Evolutionary conservation across 169 alveolate species (phyloP).

Genomic region (Cryptosporidium felis): DNA sequence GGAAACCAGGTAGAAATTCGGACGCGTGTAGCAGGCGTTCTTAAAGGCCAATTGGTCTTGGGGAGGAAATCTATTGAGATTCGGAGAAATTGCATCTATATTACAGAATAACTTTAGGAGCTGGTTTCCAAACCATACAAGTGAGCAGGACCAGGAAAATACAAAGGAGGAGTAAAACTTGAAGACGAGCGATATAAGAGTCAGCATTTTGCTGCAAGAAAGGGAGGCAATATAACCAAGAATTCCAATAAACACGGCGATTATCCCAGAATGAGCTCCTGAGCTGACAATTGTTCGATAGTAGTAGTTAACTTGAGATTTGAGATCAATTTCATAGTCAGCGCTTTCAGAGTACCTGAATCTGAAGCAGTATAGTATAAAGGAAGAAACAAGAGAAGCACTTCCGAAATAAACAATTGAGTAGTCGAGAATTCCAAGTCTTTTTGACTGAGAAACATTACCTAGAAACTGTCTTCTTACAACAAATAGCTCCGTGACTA

Average conservation of each 20-base stretch:
- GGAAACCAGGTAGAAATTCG: slow-evolving; percentile 27
- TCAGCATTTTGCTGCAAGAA: slow-evolving; percentile 62
- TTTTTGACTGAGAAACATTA: neutral
- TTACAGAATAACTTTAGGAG: slow-evolving; percentile 39
- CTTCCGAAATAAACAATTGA: slow-evolving; percentile 40
- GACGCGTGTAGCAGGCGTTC: slow-evolving; percentile 55
- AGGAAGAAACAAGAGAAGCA: slow-evolving; percentile 15
- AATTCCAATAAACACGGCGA: slow-evolving; percentile 28
- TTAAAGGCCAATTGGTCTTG: slow-evolving; percentile 34
- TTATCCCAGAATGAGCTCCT: slow-evolving; percentile 41
- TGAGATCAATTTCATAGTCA: slow-evolving; percentile 15
- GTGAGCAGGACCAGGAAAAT: slow-evolving; percentile 57
- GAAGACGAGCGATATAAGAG: slow-evolving; percentile 6
- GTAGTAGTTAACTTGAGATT: slow-evolving; percentile 31
- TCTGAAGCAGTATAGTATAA: slow-evolving; percentile 15
- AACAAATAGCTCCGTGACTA: slow-evolving; percentile 8
- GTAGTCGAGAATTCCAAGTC: slow-evolving; percentile 52
- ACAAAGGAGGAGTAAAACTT: slow-evolving; percentile 57
- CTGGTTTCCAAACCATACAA: slow-evolving; percentile 66
- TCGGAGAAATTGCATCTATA: slow-evolving; percentile 12
- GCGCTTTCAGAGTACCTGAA: neutral
- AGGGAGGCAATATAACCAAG: slow-evolving; percentile 50
- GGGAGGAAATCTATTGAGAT: neutral
- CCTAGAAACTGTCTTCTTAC: slow-evolving; percentile 36
- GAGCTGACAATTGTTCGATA: slow-evolving; percentile 28